These are phyloP conservation scores for Arthrobotrys entomopaga DNA, from an alignment of 2,329 filamentous ascomycete genomes.

Conservation along the genomic window DNA sequence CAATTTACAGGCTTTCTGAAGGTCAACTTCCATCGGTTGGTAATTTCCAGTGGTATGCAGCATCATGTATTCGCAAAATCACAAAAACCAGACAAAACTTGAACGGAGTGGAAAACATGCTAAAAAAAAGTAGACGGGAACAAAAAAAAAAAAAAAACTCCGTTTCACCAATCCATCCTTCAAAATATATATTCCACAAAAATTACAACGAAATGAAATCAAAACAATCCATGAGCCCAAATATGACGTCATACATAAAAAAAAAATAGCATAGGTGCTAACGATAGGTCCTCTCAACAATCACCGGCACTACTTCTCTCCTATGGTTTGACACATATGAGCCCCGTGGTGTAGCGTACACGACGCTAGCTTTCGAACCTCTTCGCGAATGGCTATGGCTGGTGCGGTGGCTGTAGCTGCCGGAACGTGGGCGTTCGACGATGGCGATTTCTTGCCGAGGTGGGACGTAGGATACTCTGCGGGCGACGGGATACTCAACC, in stretches of 20 bases:
- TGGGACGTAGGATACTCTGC: constrained; percentile 32
- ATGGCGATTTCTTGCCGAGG: constrained; percentile 47
- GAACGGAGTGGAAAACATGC: neutral
- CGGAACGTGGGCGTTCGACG: constrained; percentile 48
- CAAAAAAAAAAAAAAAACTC: constrained; percentile 2
- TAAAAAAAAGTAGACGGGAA: neutral
- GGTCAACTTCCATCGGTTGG: neutral
- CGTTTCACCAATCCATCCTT: constrained; percentile 2
- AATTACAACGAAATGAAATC: neutral
- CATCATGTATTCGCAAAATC: neutral
- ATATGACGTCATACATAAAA: constrained; percentile 31
- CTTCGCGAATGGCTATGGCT: constrained; percentile 30
- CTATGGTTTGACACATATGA: constrained; percentile 34
- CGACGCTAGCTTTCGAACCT: constrained; percentile 43
- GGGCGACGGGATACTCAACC: constrained; percentile 48
- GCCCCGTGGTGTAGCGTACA: constrained; percentile 38
- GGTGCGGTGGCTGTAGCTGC: constrained; percentile 32
- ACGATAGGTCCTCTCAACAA: constrained; percentile 52
- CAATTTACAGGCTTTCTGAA: too few species aligned
- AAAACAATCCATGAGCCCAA: neutral
- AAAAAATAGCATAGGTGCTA: neutral
- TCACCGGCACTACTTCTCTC: constrained; percentile 31
- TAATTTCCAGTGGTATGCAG: constrained; percentile 10
- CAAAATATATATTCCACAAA: neutral
- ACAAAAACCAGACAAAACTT: neutral